Percentiles rank a stretch among this genome's conserved stretches.
These are phyloP conservation scores for Paxillus rubicundulus DNA, from an alignment of 768 basidiomycete species.

Conservation along the genomic window DNA sequence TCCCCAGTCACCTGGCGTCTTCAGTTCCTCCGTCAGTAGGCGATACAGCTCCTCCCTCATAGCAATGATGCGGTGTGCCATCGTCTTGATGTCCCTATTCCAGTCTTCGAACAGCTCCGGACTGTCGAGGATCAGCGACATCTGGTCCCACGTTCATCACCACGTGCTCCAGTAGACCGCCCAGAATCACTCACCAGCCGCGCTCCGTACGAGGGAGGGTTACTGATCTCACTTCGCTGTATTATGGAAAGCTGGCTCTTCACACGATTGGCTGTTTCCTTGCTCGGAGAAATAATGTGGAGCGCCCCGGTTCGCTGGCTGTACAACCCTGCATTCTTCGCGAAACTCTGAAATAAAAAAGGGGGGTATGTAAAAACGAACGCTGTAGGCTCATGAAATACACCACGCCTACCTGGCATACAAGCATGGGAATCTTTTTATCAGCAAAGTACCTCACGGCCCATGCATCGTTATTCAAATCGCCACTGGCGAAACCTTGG, in stretches of 20 bases:
- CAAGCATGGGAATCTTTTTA: constrained; percentile 67
- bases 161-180: background rate
- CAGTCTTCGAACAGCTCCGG: constrained; percentile 77
- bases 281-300: constrained; percentile 66
- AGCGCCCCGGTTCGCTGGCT: constrained; percentile 94
- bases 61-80: constrained; percentile 72
- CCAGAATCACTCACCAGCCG: constrained; percentile 58
- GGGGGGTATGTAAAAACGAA: constrained; percentile 8
- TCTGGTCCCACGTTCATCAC: constrained; percentile 37
- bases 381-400: background rate
- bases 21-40: constrained; percentile 64
- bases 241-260: constrained; percentile 89
- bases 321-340: constrained; percentile 95
- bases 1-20: constrained; percentile 93
- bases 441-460: constrained; percentile 87
- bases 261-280: constrained; percentile 68
- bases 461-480: constrained; percentile 88
- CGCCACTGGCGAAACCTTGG: constrained; percentile 94
- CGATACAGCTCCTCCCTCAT: constrained; percentile 83
- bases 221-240: constrained; percentile 93
- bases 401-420: constrained; percentile 71
- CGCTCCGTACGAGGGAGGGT: constrained; percentile 90
- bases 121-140: constrained; percentile 80
- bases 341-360: constrained; percentile 77
- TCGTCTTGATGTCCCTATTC: constrained; percentile 86